phyloP scores from a whole-genome alignment of 768 basidiomycete genomes.

The Collybiopsis confluens region DNA sequence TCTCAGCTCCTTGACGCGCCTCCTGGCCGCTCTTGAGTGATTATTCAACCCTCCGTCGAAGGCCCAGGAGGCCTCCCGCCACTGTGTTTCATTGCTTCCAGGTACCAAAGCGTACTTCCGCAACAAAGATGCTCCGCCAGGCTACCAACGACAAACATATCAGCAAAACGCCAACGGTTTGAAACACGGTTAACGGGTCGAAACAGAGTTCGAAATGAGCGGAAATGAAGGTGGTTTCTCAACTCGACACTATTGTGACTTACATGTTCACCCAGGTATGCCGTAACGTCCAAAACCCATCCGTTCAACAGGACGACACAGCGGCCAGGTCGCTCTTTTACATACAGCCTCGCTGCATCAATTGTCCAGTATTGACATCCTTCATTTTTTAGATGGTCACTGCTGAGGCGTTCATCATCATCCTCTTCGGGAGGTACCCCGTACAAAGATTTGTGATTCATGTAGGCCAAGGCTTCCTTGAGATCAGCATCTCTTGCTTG shows the following conservation, averaged over 20 bases:
- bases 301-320: slow-evolving; percentile 58
- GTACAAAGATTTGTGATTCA: slow-evolving; percentile 36
- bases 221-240: too few relatives aligned
- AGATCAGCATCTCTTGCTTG: slow-evolving; percentile 48
- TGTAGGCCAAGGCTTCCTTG: slow-evolving; percentile 40
- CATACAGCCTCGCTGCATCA: not conserved
- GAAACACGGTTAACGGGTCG: not conserved
- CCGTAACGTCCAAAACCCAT: slow-evolving; percentile 56
- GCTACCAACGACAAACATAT: slow-evolving; percentile 32
- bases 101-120: slow-evolving; percentile 39
- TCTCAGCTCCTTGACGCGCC: slow-evolving; percentile 42
- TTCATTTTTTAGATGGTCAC: slow-evolving; percentile 1
- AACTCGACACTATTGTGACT: too few relatives aligned
- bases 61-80: slow-evolving; percentile 54
- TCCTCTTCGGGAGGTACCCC: slow-evolving; percentile 13
- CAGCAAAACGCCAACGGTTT: not conserved
- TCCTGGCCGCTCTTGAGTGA: slow-evolving; percentile 56
- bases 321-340: slow-evolving; percentile 24
- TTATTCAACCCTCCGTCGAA: slow-evolving; percentile 73
- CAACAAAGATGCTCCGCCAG: slow-evolving; percentile 56
- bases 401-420: slow-evolving; percentile 11
- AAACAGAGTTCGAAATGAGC: not conserved
- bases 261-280: slow-evolving; percentile 66
- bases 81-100: slow-evolving; percentile 11
- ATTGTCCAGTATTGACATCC: slow-evolving; percentile 37